Conservation (phyloP, 352 stramenopile genomes). For the Globisporangium alternatum region DNA sequence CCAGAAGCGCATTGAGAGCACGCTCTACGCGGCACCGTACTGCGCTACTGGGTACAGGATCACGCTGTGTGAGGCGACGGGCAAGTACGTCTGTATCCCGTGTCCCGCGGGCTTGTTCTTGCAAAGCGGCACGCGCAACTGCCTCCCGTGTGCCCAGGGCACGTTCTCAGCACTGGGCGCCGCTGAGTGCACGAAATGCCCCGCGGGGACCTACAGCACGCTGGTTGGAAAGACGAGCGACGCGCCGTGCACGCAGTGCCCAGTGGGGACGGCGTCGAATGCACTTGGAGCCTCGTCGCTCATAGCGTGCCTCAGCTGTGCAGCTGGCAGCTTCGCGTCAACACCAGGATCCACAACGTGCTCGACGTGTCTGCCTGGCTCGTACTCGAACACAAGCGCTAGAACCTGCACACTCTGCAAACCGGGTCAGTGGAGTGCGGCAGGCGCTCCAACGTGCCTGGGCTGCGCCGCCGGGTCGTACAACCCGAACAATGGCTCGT, state of each 20-base stretch:
- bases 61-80: constrained; percentile 42
- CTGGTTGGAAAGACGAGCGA: constrained; percentile 33
- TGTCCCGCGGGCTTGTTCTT: constrained; percentile 59
- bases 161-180: constrained; percentile 43
- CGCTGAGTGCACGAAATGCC: constrained; percentile 43
- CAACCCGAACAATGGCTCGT: constrained; percentile 33
- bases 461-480: constrained; percentile 49
- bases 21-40: constrained; percentile 51
- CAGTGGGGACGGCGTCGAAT: constrained; percentile 45
- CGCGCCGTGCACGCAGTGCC: constrained; percentile 42
- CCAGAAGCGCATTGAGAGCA: constrained; percentile 42
- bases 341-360: constrained; percentile 21
- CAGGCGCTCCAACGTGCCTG: constrained; percentile 29
- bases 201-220: constrained; percentile 47
- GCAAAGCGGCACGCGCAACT: constrained; percentile 51
- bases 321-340: constrained; percentile 27
- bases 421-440: constrained; percentile 40
- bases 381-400: constrained; percentile 42
- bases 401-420: constrained; percentile 37
- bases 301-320: constrained; percentile 29
- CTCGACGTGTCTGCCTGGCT: constrained; percentile 24
- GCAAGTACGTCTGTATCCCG: constrained; percentile 62
- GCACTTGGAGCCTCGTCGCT: constrained; percentile 28
- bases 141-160: constrained; percentile 37
- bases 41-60: constrained; percentile 46